Evolutionary conservation across 1,284 basidiomycete species (phyloP).

Genomic region (Boletus sp.): DNA sequence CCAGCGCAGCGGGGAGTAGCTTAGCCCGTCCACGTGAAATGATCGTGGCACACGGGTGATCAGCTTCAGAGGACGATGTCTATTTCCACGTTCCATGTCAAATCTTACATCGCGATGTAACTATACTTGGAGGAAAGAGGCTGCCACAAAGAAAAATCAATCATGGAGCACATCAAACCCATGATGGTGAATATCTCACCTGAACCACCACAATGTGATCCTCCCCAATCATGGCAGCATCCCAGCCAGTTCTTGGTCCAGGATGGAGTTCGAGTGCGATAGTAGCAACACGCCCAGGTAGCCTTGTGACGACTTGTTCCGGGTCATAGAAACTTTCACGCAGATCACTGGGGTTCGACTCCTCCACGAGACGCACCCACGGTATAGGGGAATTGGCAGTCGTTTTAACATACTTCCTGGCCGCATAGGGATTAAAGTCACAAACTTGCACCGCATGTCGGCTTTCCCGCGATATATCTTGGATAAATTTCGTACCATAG

Average conservation of each 20-base stretch:
- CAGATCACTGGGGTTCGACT: slow-evolving; percentile 7
- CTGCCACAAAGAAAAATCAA: no score
- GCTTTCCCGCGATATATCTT: slow-evolving; percentile 18
- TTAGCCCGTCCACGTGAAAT: no score
- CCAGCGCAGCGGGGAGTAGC: no score
- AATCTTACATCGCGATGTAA: slow-evolving; percentile 29
- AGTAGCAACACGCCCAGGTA: slow-evolving; percentile 29
- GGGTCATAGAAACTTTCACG: slow-evolving; percentile 12
- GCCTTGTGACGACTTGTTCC: slow-evolving; percentile 15
- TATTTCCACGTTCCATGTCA: no score
- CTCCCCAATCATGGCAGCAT: slow-evolving; percentile 32
- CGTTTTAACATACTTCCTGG: slow-evolving; percentile 15
- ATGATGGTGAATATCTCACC: slow-evolving; percentile 12
- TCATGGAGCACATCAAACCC: no score
- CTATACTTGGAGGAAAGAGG: slow-evolving; percentile 14
- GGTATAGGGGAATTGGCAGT: slow-evolving; percentile 2
- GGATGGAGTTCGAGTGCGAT: slow-evolving; percentile 12
- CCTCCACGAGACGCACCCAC: slow-evolving; percentile 19
- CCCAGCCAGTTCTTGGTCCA: slow-evolving; percentile 21
- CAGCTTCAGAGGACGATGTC: no score
- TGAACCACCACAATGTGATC: slow-evolving; percentile 31
- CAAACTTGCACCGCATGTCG: slow-evolving; percentile 20
- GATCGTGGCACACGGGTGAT: no score
- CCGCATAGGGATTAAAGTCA: slow-evolving; percentile 30
- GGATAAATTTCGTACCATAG: slow-evolving; percentile 46